phyloP scores from a whole-genome alignment of 2,329 filamentous ascomycete genomes.

The Cladosporium sp. region DNA sequence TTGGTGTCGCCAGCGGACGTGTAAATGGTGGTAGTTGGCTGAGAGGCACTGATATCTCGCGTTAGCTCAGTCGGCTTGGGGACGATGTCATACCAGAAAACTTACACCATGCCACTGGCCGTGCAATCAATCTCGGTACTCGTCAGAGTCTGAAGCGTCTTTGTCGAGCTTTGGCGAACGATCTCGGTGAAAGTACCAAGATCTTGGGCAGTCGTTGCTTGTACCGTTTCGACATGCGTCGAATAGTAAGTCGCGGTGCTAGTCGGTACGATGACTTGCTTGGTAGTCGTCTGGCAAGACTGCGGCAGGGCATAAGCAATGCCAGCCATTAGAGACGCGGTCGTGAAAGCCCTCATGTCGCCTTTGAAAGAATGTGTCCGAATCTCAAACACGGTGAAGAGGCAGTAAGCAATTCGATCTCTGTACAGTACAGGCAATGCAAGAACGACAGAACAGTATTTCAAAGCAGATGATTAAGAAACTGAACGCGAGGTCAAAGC shows the following conservation, averaged over 20 bases:
- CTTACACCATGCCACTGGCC: constrained; percentile 20
- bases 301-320: constrained; percentile 21
- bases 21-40: constrained; percentile 21
- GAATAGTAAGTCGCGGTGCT: constrained; percentile 25
- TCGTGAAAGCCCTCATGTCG: constrained; percentile 18
- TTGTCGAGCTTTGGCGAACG: constrained; percentile 22
- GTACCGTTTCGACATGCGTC: constrained; percentile 21
- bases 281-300: constrained; percentile 25
- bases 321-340: constrained; percentile 20
- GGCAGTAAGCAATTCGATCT: no score
- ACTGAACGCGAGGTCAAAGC: no score
- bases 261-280: constrained; percentile 24
- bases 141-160: constrained; percentile 25
- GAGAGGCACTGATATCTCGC: constrained; percentile 9
- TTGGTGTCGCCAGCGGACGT: constrained; percentile 7
- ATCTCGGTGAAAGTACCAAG: constrained; percentile 26
- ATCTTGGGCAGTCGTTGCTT: constrained; percentile 18
- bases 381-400: no score
- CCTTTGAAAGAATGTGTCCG: not conserved
- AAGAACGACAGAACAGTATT: no score
- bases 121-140: constrained; percentile 20
- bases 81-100: not conserved
- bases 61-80: constrained; percentile 5
- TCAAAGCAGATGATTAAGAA: no score
- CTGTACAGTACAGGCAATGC: no score